Evolutionary conservation across 306 rosid species (phyloP), one percentile per base, ranked within the genome.

Genomic region (Medicago ruthenica): DNA sequence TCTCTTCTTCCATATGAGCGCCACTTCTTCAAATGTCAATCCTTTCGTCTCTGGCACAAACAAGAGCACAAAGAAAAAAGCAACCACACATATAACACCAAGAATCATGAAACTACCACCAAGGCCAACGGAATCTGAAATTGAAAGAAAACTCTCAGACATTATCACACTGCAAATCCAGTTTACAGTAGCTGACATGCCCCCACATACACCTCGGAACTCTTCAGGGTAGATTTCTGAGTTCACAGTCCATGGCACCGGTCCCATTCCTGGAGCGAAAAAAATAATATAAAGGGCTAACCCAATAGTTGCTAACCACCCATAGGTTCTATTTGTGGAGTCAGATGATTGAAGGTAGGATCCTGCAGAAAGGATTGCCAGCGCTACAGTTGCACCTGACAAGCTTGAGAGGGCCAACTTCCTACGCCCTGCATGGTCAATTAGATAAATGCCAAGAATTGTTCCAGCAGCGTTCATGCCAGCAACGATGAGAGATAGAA

Each of bases 171-270:
- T 91, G 17, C 92, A 86, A 67, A 89, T 36, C 97, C 97, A 91
- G 76, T 91, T 91, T 44, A 91, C 94, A 4, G 94, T 88, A 21
- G 96, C 96, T 0, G 96, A 85, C 96, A 91, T 91, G 48, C 96
- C 96, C 36, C 96, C 93, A 20, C 96, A 91, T 10, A 85, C 47
- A 17, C 93, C 96, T 0, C 96, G 85, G 45, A 85, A 88, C 44
- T 88, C 86, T 73, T 90, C 96, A 3, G 96, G 96, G 79, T 90
- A 90, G 74, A 90, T 87, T 92, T 90, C 96, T 3, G 96, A 36
- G 76, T 77, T 77, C 70, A 77, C 75, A 8, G 81, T 77, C 81
- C 81, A 77, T 8, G 81, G 81, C 47, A 90, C 96, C 0, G 93
- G 88, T 10, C 96, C 96, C 96, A 90, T 90, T 67, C 96, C 96